Percentiles rank a stretch among this genome's conserved stretches.
Evolutionary conservation across 1,284 basidiomycete genomes (phyloP).

Genomic region (Takashimella tepidaria): DNA sequence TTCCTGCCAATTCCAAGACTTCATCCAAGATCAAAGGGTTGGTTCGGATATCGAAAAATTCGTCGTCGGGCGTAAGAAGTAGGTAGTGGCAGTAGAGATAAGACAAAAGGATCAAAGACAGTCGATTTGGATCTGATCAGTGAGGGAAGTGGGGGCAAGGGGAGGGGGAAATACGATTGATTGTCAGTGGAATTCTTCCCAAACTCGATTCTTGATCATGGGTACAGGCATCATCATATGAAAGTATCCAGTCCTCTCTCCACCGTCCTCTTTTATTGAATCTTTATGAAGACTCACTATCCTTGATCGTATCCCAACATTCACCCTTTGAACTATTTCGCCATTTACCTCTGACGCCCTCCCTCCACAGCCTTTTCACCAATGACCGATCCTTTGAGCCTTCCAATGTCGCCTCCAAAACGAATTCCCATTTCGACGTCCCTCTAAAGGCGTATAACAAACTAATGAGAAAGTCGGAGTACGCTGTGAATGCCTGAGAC

Average conservation of each 20-base stretch:
- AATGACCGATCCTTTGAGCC: conserved; percentile 48
- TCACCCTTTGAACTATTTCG: conserved; percentile 15
- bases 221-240: background rate
- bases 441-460: conserved; percentile 51
- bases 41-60: conserved; percentile 62
- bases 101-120: conserved; percentile 69
- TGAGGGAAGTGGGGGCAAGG: background rate
- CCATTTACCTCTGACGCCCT: conserved; percentile 59
- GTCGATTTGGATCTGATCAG: conserved; percentile 53
- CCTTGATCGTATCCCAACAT: conserved; percentile 52
- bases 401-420: conserved; percentile 46
- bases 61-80: conserved; percentile 91
- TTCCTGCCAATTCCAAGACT: conserved; percentile 50
- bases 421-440: conserved; percentile 55
- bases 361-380: conserved; percentile 67
- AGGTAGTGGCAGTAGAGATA: conserved; percentile 82
- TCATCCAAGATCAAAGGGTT: conserved; percentile 84
- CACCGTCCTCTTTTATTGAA: too few relatives aligned
- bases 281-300: conserved; percentile 40
- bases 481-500: conserved; percentile 5
- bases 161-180: background rate
- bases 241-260: too few relatives aligned
- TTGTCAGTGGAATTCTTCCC: conserved; percentile 21
- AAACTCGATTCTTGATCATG: conserved; percentile 5
- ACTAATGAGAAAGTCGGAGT: conserved; percentile 35